Evolutionary conservation across 2,329 filamentous ascomycete species (phyloP).

Genomic region (Penicillium sp.): DNA sequence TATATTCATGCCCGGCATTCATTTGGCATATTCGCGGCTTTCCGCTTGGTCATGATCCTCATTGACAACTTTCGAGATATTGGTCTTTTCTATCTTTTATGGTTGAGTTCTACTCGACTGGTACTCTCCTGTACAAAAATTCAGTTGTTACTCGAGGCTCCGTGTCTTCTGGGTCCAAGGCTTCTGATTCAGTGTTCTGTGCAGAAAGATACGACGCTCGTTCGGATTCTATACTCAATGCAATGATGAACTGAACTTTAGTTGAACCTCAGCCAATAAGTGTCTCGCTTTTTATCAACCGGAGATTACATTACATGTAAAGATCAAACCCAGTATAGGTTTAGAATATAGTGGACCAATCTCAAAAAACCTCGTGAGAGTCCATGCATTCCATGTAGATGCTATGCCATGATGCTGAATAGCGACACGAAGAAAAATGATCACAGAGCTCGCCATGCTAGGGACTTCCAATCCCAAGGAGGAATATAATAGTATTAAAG

Average conservation of each 20-base stretch:
- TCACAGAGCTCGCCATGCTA: background rate
- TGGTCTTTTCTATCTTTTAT: background rate
- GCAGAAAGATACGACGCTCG: no score
- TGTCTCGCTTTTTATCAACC: no score
- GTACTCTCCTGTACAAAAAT: background rate
- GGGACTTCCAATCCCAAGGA: background rate
- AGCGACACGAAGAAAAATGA: background rate
- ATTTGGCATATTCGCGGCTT: background rate
- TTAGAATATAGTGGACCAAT: background rate
- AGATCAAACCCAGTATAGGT: background rate
- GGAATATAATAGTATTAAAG: no score
- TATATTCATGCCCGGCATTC: background rate
- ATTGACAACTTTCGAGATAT: no score
- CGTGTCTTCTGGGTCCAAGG: no score
- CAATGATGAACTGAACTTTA: no score
- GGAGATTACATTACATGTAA: background rate
- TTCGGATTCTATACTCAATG: no score
- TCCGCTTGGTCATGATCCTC: background rate
- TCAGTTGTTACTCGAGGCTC: background rate
- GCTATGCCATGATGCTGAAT: background rate
- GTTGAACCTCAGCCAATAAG: no score
- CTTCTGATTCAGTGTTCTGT: no score
- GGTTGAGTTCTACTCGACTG: background rate
- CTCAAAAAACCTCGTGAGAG: background rate
- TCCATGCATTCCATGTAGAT: constrained; percentile 1